Percentiles rank a stretch among this genome's conserved stretches.
Conservation (phyloP, 495 filamentous ascomycete species). For the Pyrenopolyporus hunteri region DNA sequence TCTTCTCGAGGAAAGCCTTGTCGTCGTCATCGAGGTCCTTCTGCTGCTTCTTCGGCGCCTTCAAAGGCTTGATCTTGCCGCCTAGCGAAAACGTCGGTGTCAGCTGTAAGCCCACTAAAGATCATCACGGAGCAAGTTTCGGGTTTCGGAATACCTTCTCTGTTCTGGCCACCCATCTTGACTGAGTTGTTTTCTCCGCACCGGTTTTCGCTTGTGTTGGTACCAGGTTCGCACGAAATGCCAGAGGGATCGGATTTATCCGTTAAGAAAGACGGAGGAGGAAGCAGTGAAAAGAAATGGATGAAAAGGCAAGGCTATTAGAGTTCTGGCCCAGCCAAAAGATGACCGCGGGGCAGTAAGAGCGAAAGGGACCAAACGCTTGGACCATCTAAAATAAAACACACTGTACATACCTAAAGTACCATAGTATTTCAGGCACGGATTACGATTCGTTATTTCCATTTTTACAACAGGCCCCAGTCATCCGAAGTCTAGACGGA, state of each 20-base stretch:
- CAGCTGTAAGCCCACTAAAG: conserved; percentile 6
- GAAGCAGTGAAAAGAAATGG: conserved; percentile 12
- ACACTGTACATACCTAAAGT: neutral
- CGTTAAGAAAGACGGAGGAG: conserved; percentile 16
- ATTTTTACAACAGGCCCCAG: too few species aligned
- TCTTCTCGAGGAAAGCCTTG: conserved; percentile 74
- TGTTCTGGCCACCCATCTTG: conserved; percentile 70
- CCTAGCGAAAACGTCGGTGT: conserved; percentile 54
- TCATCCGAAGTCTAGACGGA: too few species aligned
- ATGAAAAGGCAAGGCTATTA: neutral
- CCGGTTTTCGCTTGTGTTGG: neutral
- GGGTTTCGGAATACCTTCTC: conserved; percentile 60
- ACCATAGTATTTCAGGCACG: too few species aligned
- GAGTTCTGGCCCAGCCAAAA: conserved; percentile 21
- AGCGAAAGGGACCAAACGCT: neutral
- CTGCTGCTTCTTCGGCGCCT: conserved; percentile 76
- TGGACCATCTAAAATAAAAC: too few species aligned
- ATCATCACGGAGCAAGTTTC: neutral
- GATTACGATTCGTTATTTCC: too few species aligned
- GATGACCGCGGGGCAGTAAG: conserved; percentile 20
- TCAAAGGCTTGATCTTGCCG: conserved; percentile 85
- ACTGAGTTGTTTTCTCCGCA: conserved; percentile 3
- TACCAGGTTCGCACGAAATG: conserved; percentile 7
- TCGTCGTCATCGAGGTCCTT: conserved; percentile 81
- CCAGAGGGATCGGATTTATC: conserved; percentile 17